Conservation (phyloP, 2,329 filamentous ascomycete genomes). For the Teratosphaeria zuluensis region DNA sequence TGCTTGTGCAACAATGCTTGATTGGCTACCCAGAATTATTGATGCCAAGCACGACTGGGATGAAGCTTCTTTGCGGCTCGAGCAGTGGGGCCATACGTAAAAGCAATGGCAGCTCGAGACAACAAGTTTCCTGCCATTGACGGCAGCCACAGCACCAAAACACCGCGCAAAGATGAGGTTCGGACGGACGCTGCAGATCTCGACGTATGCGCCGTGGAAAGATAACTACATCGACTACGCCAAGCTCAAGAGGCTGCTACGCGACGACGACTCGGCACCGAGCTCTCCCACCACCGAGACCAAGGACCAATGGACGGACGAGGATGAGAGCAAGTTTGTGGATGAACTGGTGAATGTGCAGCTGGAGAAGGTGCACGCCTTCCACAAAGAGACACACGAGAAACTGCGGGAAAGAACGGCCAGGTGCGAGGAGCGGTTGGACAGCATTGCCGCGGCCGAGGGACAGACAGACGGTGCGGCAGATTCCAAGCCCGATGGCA, state of each 20-base stretch:
- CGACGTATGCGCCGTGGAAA: constrained; percentile 79
- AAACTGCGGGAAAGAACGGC: constrained; percentile 72
- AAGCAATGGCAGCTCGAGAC: no score
- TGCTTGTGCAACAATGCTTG: neutral
- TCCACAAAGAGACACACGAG: constrained; percentile 74
- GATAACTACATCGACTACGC: constrained; percentile 91
- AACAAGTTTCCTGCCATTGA: neutral
- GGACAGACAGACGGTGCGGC: constrained; percentile 25
- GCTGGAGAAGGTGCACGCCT: constrained; percentile 85
- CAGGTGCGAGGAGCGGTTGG: constrained; percentile 56
- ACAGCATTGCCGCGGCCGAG: constrained; percentile 40
- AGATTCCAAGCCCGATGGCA: constrained; percentile 2
- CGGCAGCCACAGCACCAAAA: neutral
- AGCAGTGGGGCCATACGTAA: no score
- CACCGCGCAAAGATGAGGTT: constrained; percentile 61
- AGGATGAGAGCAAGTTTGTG: constrained; percentile 87
- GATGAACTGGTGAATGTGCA: constrained; percentile 92
- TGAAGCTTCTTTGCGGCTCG: neutral
- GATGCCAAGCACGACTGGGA: neutral
- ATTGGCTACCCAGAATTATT: neutral
- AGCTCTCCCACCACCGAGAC: constrained; percentile 34
- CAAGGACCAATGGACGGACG: constrained; percentile 70
- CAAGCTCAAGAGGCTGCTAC: constrained; percentile 81
- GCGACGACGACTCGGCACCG: constrained; percentile 50
- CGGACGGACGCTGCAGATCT: constrained; percentile 73